Evolutionary conservation across 371 early-diverging fungal species (phyloP).

Genomic region (Mucor indicus): DNA sequence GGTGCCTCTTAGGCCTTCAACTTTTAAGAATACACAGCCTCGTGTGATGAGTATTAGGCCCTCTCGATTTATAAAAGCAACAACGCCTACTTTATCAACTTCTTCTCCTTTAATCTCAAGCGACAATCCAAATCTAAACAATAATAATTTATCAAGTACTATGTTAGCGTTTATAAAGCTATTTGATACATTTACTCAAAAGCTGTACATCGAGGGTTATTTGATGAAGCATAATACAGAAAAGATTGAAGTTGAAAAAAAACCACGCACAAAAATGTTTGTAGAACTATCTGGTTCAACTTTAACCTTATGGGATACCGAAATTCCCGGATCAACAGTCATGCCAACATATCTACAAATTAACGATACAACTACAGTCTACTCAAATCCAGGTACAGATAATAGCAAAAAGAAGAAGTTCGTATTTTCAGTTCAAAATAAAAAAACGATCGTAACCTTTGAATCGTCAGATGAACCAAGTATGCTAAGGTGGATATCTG

Average conservation of each 20-base stretch:
- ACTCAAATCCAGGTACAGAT: constrained; percentile 7
- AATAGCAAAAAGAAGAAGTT: constrained; percentile 41
- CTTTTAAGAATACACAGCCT: constrained; percentile 14
- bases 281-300: constrained; percentile 67
- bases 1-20: constrained; percentile 12
- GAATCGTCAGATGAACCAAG: constrained; percentile 52
- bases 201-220: constrained; percentile 70
- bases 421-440: constrained; percentile 37
- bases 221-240: constrained; percentile 54
- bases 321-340: constrained; percentile 31
- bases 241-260: constrained; percentile 40
- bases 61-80: constrained; percentile 22
- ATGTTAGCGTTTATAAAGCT: constrained; percentile 32
- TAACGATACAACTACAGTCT: constrained; percentile 40
- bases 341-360: constrained; percentile 69
- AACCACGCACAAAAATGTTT: constrained; percentile 64
- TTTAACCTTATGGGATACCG: constrained; percentile 62
- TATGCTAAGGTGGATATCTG: constrained; percentile 55
- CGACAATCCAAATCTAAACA: no score
- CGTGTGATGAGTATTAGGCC: constrained; percentile 23
- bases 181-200: constrained; percentile 58
- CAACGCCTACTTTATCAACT: constrained; percentile 15
- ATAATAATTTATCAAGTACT: constrained; percentile 1
- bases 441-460: constrained; percentile 43
- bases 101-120: constrained; percentile 7